A percentile compares a stretch with the other conserved stretches of the same genome.
Conservation (phyloP, 768 basidiomycete species). For the Boletus pseudopeckii region DNA sequence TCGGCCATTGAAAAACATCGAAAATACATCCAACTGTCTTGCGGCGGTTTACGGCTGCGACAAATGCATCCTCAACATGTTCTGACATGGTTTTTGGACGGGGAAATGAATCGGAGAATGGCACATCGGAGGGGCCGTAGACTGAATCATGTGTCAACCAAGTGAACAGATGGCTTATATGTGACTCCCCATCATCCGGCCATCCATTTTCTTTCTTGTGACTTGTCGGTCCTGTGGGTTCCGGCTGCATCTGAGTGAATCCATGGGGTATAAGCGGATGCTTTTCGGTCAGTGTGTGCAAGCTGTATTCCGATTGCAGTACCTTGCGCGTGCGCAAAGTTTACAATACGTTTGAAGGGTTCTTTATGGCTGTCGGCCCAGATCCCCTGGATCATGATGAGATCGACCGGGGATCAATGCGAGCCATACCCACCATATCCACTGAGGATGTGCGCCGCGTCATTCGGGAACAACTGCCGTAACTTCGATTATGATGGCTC, state of each 20-base stretch:
- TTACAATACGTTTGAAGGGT: conserved; percentile 64
- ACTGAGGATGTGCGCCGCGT: conserved; percentile 55
- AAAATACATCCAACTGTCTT: conserved; percentile 57
- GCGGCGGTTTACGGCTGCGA: conserved; percentile 49
- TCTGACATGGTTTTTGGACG: conserved; percentile 57
- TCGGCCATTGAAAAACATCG: background rate
- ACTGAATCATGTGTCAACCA: conserved; percentile 38
- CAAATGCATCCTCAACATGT: conserved; percentile 58
- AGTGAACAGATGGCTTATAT: background rate
- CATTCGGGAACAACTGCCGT: conserved; percentile 48
- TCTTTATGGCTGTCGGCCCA: conserved; percentile 78
- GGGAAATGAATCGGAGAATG: conserved; percentile 51
- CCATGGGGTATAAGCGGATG: conserved; percentile 69
- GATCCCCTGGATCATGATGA: conserved; percentile 42
- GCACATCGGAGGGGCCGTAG: conserved; percentile 54
- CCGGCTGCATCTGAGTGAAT: conserved; percentile 37
- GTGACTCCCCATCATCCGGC: conserved; percentile 53
- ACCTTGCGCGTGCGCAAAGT: conserved; percentile 69
- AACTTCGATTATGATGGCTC: conserved; percentile 71
- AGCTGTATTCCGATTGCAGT: conserved; percentile 77
- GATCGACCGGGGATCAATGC: background rate
- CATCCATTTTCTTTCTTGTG: conserved; percentile 60
- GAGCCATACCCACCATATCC: conserved; percentile 51
- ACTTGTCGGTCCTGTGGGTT: conserved; percentile 27
- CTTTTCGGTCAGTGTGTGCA: conserved; percentile 71